Conservation (phyloP, 139 green algal genomes). For the Micractinium sp. region DNA sequence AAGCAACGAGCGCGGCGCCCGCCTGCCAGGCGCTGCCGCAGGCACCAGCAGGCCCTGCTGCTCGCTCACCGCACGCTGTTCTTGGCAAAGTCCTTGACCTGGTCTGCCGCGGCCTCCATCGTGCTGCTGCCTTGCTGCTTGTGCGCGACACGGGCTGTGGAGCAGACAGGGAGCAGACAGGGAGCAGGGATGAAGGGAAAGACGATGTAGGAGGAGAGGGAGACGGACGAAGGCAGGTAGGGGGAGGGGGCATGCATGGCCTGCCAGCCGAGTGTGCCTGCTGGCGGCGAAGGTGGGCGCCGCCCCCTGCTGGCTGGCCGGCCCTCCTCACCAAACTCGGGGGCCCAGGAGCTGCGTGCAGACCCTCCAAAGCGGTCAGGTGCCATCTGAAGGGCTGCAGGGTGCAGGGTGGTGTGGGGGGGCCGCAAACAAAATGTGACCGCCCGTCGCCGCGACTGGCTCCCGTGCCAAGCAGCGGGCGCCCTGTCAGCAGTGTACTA, state of each 20-base stretch:
- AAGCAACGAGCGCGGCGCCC: too few species aligned
- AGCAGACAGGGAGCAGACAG: neutral
- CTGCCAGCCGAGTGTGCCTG: neutral
- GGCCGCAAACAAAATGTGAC: too few species aligned
- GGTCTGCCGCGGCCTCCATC: neutral
- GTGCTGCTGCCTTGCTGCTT: neutral
- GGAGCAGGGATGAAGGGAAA: neutral
- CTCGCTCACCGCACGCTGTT: conserved; percentile 37
- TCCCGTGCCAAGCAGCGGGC: too few species aligned
- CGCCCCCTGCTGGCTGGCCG: too few species aligned
- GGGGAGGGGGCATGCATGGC: neutral
- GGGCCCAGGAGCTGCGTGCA: too few species aligned
- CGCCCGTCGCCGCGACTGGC: too few species aligned
- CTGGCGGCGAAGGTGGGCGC: neutral
- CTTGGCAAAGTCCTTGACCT: conserved; percentile 46
- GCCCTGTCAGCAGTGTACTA: too few species aligned
- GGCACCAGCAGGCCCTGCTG: neutral
- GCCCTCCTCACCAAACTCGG: too few species aligned
- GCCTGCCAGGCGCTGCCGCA: neutral
- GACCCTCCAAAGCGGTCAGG: too few species aligned
- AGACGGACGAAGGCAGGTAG: neutral
- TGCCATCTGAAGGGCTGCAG: too few species aligned
- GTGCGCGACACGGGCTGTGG: neutral
- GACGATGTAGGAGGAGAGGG: neutral
- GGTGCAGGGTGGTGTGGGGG: too few species aligned